Percentiles rank a stretch among this genome's conserved stretches.
These are phyloP conservation scores for Phellopilus nigrolimitatus DNA, from an alignment of 1,284 basidiomycete genomes.

Conservation along the genomic window DNA sequence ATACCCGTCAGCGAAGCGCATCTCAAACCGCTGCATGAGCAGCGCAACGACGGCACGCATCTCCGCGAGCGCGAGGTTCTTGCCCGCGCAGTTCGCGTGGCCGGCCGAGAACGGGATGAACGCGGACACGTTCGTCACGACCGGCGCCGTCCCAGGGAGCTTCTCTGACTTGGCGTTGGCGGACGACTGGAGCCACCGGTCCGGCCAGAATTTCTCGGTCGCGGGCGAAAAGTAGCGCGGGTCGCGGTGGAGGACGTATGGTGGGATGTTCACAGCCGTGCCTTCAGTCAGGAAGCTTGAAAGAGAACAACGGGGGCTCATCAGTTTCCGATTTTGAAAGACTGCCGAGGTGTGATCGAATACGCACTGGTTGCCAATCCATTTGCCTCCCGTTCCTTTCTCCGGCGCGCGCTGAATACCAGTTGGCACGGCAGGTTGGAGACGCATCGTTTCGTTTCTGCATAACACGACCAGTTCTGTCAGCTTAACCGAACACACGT, in stretches of 20 bases:
- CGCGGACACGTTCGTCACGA: conserved; percentile 34
- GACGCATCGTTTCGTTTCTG: conserved; percentile 18
- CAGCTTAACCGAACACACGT: no score
- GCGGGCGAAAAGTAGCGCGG: conserved; percentile 35
- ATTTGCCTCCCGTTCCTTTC: conserved; percentile 17
- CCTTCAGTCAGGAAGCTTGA: conserved; percentile 45
- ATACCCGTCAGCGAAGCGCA: conserved; percentile 11
- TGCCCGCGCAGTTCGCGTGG: conserved; percentile 33
- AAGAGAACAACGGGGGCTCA: neutral
- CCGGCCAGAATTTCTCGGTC: conserved; percentile 38
- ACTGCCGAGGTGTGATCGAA: neutral
- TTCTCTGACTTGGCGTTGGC: neutral
- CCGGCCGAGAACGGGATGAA: conserved; percentile 34
- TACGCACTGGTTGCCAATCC: conserved; percentile 16
- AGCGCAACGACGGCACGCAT: conserved; percentile 28
- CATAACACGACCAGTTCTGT: no score
- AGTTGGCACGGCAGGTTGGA: conserved; percentile 15
- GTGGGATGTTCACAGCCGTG: conserved; percentile 43
- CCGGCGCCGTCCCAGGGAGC: neutral
- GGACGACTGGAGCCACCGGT: conserved; percentile 34
- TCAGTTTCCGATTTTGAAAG: neutral
- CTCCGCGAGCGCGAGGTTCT: conserved; percentile 31
- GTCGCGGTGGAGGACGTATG: conserved; percentile 42
- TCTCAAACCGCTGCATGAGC: conserved; percentile 30
- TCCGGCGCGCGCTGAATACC: conserved; percentile 17